Conservation (phyloP, 331 rosid species). For the Telfairia occidentalis region DNA sequence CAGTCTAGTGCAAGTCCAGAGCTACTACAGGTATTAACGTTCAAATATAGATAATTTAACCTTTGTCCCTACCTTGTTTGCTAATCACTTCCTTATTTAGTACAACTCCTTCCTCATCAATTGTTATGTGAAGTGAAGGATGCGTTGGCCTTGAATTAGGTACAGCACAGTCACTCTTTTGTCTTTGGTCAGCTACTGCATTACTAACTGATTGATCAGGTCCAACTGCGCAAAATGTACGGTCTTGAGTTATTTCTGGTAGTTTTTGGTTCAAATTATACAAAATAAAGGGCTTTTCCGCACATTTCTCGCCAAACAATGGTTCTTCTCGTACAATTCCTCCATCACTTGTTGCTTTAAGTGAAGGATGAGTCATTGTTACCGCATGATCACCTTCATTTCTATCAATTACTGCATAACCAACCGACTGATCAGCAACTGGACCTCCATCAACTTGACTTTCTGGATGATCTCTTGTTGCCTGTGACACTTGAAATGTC, state of each 20-base stretch:
- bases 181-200: neutral
- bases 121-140: neutral
- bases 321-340: neutral
- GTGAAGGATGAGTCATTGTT: neutral
- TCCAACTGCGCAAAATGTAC: neutral
- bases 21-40: neutral
- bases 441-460: neutral
- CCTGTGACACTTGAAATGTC: neutral
- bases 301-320: neutral
- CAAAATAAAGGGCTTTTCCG: neutral
- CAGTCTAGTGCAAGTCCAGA: neutral
- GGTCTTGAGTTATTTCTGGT: neutral
- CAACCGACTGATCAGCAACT: neutral
- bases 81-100: neutral
- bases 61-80: neutral
- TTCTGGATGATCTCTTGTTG: neutral
- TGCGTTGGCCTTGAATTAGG: neutral
- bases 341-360: neutral
- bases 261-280: neutral
- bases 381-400: neutral
- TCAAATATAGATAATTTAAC: neutral
- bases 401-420: neutral
- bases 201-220: conserved; percentile 6
- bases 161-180: neutral
- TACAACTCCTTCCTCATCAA: neutral